Conservation (phyloP, 228 moss, liverwort and hornwort species). For the Sphagnum magellanicum region DNA sequence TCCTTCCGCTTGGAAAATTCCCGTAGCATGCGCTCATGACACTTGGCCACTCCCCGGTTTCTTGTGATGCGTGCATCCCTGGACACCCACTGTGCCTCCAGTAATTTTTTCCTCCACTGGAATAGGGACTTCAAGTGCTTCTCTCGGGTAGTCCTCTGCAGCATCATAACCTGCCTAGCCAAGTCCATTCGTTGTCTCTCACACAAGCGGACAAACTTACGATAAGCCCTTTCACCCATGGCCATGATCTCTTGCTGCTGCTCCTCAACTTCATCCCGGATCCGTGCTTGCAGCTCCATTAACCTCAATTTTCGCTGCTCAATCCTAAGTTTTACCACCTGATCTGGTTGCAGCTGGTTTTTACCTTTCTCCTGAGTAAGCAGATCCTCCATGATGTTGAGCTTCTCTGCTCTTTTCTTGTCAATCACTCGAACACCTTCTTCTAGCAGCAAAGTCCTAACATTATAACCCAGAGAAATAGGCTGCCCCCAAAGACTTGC, state of each 20-base stretch:
- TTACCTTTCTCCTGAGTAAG: slow-evolving; percentile 44
- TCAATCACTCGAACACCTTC: slow-evolving; percentile 92
- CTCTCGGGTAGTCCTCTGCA: slow-evolving; percentile 77
- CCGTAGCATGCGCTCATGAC: slow-evolving; percentile 93
- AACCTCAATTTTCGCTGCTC: slow-evolving; percentile 87
- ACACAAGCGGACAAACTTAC: slow-evolving; percentile 96
- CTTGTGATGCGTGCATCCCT: slow-evolving; percentile 89
- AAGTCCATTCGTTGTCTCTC: slow-evolving; percentile 83
- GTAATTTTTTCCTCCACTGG: slow-evolving; percentile 94
- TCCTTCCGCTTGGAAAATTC: slow-evolving; percentile 95
- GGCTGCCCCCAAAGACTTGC: slow-evolving; percentile 76
- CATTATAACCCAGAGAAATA: slow-evolving; percentile 74
- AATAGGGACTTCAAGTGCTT: slow-evolving; percentile 82
- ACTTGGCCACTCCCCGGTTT: slow-evolving; percentile 96
- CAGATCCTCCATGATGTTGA: slow-evolving; percentile 52
- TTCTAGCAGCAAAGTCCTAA: slow-evolving; percentile 79
- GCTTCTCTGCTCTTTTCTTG: slow-evolving; percentile 69
- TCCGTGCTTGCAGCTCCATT: slow-evolving; percentile 86
- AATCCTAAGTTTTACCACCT: slow-evolving; percentile 73
- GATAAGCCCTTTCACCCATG: slow-evolving; percentile 95
- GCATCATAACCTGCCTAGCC: slow-evolving; percentile 59
- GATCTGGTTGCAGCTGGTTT: slow-evolving; percentile 53
- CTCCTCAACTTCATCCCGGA: slow-evolving; percentile 96
- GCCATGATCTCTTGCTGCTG: slow-evolving; percentile 99
- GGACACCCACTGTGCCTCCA: slow-evolving; percentile 89